Evolutionary conservation across 1,284 basidiomycete genomes (phyloP).

Genomic region (Pyrrhoderma noxium): DNA sequence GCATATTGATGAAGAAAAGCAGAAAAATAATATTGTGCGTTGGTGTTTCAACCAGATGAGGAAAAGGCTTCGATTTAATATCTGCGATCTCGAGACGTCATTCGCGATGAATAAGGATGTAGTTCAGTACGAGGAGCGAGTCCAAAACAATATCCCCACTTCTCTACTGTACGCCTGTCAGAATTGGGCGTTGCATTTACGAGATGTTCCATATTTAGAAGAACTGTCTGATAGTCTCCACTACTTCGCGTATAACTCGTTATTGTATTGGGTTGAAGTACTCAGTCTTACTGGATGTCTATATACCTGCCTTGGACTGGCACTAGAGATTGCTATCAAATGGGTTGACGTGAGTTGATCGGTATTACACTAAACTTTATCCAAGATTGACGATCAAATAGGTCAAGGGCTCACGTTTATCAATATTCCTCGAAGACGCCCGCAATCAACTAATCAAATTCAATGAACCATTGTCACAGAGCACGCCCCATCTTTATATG

Average conservation of each 20-base stretch:
- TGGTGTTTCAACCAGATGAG: conserved; percentile 3
- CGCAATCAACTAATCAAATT: not conserved
- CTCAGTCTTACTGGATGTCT: not conserved
- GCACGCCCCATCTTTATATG: conserved; percentile 2
- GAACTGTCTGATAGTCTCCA: no score
- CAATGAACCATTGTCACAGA: not conserved
- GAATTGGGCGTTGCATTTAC: not conserved
- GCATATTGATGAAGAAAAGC: not conserved
- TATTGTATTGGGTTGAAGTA: conserved; percentile 4
- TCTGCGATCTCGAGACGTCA: conserved; percentile 32
- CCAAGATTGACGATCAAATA: no score
- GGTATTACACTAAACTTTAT: no score
- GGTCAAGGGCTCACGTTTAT: no score
- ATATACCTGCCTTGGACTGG: not conserved
- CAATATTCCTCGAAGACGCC: no score
- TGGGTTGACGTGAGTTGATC: not conserved
- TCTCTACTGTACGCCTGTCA: not conserved
- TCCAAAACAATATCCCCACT: not conserved
- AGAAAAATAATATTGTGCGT: not conserved
- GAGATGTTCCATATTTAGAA: no score
- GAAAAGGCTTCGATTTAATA: conserved; percentile 20
- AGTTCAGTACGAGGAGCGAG: not conserved
- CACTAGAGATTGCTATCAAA: not conserved
- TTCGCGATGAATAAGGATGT: not conserved
- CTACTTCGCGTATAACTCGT: not conserved